phyloP scores from a whole-genome alignment of 768 basidiomycete genomes.

The Suillus fuscotomentosus region DNA sequence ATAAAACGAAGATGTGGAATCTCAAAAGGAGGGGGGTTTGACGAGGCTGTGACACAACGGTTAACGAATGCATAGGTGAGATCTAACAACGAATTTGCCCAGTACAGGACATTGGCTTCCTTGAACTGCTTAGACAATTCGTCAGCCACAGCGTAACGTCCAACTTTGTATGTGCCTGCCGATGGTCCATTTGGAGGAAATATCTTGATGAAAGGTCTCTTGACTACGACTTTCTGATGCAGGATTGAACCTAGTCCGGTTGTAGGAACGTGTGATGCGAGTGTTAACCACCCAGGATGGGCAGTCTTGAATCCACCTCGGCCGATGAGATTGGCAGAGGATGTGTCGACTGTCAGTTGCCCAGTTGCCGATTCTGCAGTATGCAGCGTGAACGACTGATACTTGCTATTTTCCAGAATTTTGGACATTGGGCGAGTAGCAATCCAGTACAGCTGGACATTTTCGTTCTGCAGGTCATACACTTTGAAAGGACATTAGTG shows the following conservation, averaged over 20 bases:
- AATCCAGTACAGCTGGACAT: neutral
- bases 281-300: neutral
- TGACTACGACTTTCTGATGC: neutral
- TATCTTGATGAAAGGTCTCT: neutral
- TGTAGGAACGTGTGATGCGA: neutral
- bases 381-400: neutral
- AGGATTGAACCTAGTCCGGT: neutral
- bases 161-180: neutral
- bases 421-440: neutral
- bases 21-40: neutral
- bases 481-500: neutral
- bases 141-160: neutral
- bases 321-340: neutral
- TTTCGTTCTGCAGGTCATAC: neutral
- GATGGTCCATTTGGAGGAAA: neutral
- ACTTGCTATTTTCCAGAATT: neutral
- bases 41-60: neutral
- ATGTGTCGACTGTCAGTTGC: neutral
- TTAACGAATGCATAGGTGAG: neutral
- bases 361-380: neutral
- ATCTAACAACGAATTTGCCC: neutral
- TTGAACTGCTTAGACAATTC: neutral
- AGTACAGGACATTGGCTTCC: neutral
- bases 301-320: neutral
- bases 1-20: neutral